Evolutionary conservation across 2,329 filamentous ascomycete genomes (phyloP).

Genomic region (Aureobasidium lini): DNA sequence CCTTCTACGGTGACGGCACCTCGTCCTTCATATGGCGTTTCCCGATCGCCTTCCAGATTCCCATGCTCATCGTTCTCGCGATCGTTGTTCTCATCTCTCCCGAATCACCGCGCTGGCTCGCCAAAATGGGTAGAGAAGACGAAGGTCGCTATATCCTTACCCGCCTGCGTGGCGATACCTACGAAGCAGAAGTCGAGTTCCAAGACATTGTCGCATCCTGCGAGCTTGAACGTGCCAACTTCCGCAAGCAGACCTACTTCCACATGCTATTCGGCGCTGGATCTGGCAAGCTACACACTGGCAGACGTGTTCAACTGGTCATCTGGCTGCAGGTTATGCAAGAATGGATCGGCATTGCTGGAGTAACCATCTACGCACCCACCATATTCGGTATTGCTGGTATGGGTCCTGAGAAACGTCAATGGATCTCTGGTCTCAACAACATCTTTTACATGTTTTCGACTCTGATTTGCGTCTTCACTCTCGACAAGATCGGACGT

Average conservation of each 20-base stretch:
- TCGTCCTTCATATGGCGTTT: slow-evolving; percentile 47
- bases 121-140: slow-evolving; percentile 57
- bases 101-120: slow-evolving; percentile 60
- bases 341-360: slow-evolving; percentile 34
- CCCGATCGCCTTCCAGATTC: slow-evolving; percentile 62
- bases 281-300: slow-evolving; percentile 43
- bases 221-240: slow-evolving; percentile 27
- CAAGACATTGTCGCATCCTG: slow-evolving; percentile 23
- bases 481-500: slow-evolving; percentile 45
- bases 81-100: slow-evolving; percentile 57
- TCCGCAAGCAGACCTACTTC: slow-evolving; percentile 25
- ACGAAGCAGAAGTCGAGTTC: slow-evolving; percentile 24
- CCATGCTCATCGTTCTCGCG: slow-evolving; percentile 54
- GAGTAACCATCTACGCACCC: slow-evolving; percentile 41
- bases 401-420: slow-evolving; percentile 15
- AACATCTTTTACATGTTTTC: slow-evolving; percentile 48
- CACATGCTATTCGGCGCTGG: slow-evolving; percentile 28
- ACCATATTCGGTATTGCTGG: slow-evolving; percentile 41
- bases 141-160: slow-evolving; percentile 59
- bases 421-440: slow-evolving; percentile 29
- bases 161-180: slow-evolving; percentile 51
- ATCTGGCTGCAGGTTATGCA: slow-evolving; percentile 26
- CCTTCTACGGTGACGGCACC: slow-evolving; percentile 25
- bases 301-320: slow-evolving; percentile 29
- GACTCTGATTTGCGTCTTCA: slow-evolving; percentile 42